These are phyloP conservation scores for Musa balbisiana DNA, from an alignment of 202 grass and related monocot genomes.

Conservation along the genomic window DNA sequence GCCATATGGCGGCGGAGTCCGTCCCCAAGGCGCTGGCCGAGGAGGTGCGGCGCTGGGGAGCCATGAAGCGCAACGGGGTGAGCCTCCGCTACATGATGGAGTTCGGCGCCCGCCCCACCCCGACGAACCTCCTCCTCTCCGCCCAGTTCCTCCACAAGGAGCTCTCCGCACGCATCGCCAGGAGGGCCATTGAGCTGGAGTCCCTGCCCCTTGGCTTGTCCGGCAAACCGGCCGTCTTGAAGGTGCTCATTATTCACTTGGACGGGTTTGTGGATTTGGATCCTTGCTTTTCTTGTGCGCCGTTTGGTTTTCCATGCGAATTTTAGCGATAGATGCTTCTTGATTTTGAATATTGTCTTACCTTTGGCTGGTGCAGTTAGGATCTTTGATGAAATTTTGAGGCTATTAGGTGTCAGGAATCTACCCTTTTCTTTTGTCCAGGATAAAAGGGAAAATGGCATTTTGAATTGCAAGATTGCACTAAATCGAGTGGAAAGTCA, in stretches of 20 bases:
- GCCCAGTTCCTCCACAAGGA: slow-evolving; percentile 90
- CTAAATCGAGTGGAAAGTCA: not conserved
- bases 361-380: not conserved
- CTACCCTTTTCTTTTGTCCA: not conserved
- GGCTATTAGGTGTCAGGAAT: not conserved
- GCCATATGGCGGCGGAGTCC: slow-evolving; percentile 40
- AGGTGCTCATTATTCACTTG: slow-evolving; percentile 29
- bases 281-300: not conserved
- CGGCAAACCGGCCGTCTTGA: slow-evolving; percentile 68
- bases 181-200: slow-evolving; percentile 67
- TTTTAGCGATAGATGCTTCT: not conserved
- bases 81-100: slow-evolving; percentile 97
- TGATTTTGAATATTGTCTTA: not conserved
- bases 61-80: slow-evolving; percentile 85
- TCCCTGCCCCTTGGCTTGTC: slow-evolving; percentile 76
- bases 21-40: slow-evolving; percentile 58
- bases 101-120: slow-evolving; percentile 65
- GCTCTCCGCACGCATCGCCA: slow-evolving; percentile 75
- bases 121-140: slow-evolving; percentile 68
- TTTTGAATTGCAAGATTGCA: not conserved
- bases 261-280: not conserved
- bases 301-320: not conserved
- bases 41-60: slow-evolving; percentile 74
- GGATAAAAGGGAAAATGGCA: too few species aligned
- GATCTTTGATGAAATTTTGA: not conserved